These are phyloP conservation scores for Cryptococcus hybrid DNA, from an alignment of 1,284 basidiomycete genomes.

Conservation along the genomic window DNA sequence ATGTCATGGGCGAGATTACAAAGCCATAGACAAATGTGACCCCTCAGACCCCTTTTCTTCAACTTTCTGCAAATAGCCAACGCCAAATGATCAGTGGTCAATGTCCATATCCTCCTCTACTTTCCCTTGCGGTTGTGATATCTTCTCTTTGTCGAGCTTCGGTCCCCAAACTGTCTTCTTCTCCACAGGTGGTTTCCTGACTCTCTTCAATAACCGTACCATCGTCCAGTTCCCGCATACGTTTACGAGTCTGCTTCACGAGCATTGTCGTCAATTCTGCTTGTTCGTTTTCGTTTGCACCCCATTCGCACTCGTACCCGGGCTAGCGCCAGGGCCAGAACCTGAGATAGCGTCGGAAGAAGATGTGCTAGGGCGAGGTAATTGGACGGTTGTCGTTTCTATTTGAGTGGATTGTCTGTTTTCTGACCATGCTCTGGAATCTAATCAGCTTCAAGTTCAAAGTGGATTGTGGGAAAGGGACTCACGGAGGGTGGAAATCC, in stretches of 20 bases:
- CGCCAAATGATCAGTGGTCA: too few species aligned
- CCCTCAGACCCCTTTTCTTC: too few species aligned
- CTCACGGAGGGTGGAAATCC: constrained; percentile 24
- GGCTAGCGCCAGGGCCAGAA: too few species aligned
- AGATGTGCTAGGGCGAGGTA: neutral
- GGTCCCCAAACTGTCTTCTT: constrained; percentile 9
- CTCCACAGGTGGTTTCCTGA: constrained; percentile 17
- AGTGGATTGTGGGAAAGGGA: neutral
- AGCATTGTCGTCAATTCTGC: constrained; percentile 10
- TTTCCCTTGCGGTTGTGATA: too few species aligned
- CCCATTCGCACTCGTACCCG: too few species aligned
- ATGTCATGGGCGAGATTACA: too few species aligned
- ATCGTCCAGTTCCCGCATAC: constrained; percentile 12
- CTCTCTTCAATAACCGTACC: constrained; percentile 20
- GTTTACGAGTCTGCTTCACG: constrained; percentile 10
- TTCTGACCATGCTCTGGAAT: constrained; percentile 7
- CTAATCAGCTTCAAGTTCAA: neutral
- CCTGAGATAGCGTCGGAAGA: neutral
- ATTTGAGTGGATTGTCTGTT: neutral
- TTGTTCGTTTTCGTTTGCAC: neutral
- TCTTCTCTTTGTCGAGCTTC: too few species aligned
- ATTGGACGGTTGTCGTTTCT: neutral
- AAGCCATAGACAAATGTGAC: too few species aligned
- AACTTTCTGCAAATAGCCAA: too few species aligned
- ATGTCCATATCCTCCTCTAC: too few species aligned